Conservation (phyloP, 176 grass and related monocot genomes). For the Oryza australiensis region DNA sequence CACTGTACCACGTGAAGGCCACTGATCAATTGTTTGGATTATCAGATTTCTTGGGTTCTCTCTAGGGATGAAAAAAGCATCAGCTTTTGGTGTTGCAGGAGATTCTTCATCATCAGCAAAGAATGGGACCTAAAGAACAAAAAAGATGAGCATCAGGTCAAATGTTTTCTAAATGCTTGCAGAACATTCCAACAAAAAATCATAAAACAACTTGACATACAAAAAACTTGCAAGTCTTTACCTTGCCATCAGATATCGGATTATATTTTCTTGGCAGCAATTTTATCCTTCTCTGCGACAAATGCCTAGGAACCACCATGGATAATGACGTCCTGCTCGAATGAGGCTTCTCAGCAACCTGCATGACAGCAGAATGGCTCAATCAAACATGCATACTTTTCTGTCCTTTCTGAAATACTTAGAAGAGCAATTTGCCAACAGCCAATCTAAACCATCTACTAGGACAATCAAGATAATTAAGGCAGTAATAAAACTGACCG, state of each 20-base stretch:
- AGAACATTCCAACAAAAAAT: background rate
- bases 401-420: background rate
- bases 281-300: constrained; percentile 90
- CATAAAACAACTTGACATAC: background rate
- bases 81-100: constrained; percentile 77
- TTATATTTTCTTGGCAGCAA: constrained; percentile 73
- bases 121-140: constrained; percentile 65
- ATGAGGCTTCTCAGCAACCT: constrained; percentile 87
- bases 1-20: constrained; percentile 41
- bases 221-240: constrained; percentile 23
- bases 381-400: constrained; percentile 12
- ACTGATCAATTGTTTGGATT: constrained; percentile 82
- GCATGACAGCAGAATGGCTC: constrained; percentile 31
- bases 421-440: background rate
- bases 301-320: constrained; percentile 73
- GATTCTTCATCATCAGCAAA: constrained; percentile 81
- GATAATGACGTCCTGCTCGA: constrained; percentile 57
- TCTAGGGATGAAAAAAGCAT: constrained; percentile 89
- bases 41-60: constrained; percentile 92
- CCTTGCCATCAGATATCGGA: constrained; percentile 74
- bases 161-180: constrained; percentile 12
- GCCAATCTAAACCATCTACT: background rate
- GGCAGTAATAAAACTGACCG: constrained; percentile 45
- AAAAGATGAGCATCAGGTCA: background rate
- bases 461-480: constrained; percentile 20